phyloP scores from a whole-genome alignment of 768 basidiomycete genomes.

The Russula brevipes region DNA sequence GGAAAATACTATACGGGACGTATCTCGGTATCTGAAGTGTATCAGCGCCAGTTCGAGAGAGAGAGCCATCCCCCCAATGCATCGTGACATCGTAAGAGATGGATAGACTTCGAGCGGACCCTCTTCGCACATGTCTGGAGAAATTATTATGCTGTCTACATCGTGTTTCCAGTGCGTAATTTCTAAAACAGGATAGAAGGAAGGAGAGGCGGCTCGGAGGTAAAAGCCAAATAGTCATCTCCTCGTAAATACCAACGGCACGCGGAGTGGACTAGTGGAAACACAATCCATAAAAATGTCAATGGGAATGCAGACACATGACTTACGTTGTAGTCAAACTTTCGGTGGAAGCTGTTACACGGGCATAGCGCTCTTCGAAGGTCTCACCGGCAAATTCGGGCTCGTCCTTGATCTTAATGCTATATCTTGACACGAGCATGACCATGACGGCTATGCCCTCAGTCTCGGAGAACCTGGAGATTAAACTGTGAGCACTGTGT shows the following conservation, averaged over 20 bases:
- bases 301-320: background rate
- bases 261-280: background rate
- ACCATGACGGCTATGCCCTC: slow-evolving; percentile 45
- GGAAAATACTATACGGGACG: too few species aligned
- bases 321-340: slow-evolving; percentile 14
- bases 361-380: slow-evolving; percentile 39
- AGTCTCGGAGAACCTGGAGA: slow-evolving; percentile 45
- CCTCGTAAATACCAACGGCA: slow-evolving; percentile 6
- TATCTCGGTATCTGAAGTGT: too few species aligned
- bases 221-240: background rate
- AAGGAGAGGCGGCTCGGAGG: background rate
- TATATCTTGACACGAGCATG: slow-evolving; percentile 42
- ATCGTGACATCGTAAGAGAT: too few species aligned
- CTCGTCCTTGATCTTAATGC: slow-evolving; percentile 46
- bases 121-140: too few species aligned
- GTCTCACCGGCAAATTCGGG: slow-evolving; percentile 42
- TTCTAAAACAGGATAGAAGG: background rate
- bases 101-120: too few species aligned
- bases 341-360: background rate
- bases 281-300: too few species aligned
- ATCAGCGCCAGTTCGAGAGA: too few species aligned
- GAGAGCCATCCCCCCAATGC: too few species aligned
- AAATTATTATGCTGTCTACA: too few species aligned
- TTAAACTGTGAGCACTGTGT: background rate
- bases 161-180: too few species aligned